A percentile compares a stretch with the other conserved stretches of the same genome.
Evolutionary conservation across 345 rosid species (phyloP).

Genomic region (Citrus maxima): DNA sequence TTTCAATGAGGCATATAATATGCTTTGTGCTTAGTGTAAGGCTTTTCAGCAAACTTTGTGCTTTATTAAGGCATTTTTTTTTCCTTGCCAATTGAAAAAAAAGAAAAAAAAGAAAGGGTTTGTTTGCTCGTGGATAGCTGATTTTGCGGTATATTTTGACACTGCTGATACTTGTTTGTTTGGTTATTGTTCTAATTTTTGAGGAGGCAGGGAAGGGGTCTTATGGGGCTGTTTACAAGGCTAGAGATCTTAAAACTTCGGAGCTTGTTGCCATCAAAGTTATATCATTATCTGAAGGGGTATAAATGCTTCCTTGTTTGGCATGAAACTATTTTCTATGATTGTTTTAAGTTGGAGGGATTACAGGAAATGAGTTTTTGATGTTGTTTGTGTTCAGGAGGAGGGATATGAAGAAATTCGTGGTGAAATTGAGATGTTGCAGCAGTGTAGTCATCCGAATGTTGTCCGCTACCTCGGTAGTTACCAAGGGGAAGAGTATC

Average conservation of each 20-base stretch:
- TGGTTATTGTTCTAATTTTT: constrained; percentile 2
- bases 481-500: constrained; percentile 98
- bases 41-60: no score
- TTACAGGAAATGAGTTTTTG: constrained; percentile 8
- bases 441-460: constrained; percentile 95
- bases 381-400: constrained; percentile 50
- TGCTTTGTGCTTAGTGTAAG: neutral
- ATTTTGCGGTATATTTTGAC: constrained; percentile 9
- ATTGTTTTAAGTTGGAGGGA: constrained; percentile 1
- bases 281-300: constrained; percentile 91
- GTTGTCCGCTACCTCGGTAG: constrained; percentile 96
- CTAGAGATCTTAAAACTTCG: constrained; percentile 86
- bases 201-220: constrained; percentile 86
- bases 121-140: neutral
- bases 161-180: neutral
- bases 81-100: no score
- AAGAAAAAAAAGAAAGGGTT: no score
- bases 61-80: neutral
- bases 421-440: constrained; percentile 99
- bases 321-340: neutral
- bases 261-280: constrained; percentile 98
- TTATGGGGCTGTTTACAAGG: constrained; percentile 97
- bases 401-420: constrained; percentile 98
- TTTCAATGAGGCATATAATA: neutral
- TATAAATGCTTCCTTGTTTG: constrained; percentile 28